Evolutionary conservation across 331 rosid genomes (phyloP), one percentile per base, ranked within the genome.

Genomic region (Rhamnella rubrinervis): DNA sequence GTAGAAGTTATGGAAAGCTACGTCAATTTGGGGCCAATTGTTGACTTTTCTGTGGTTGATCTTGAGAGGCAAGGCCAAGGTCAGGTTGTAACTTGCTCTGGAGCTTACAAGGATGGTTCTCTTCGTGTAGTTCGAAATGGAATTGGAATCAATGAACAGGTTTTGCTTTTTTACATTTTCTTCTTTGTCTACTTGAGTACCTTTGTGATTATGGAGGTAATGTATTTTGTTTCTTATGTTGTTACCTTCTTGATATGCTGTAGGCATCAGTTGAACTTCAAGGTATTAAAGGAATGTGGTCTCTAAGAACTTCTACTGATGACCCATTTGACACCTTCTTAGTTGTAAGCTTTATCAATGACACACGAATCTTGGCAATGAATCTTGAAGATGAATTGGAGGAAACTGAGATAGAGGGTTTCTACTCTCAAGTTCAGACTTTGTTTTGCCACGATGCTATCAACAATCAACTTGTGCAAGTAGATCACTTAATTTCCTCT

Each of bases 41-140:
- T 85, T 74, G 99, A 95, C 84, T 88, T 95, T 72, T 95, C 97
- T 77, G 97, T 95, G 67, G 97, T 95, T 71, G 99, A 95, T 84
- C 96, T 89, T 68, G 99, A 95, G 74, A 89, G 99, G 84, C 99
- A 95, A 89, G 99, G 99, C 57, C 99, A 95, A 79, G 99, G 96
- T 56, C 99, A 95, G 90, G 99, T 95, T 71, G 99, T 95, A 58
- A 95, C 97, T 66, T 95, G 99, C 85, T 95, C 99, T 70, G 99
- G 99, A 63, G 97, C 99, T 74, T 95, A 77, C 82, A 95, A 89
- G 84, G 99, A 95, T 63, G 99, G 99, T 75, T 95, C 99, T 82
- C 99, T 95, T 39, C 99, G 99, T 13, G 85, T 91, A 21, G 93
- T 91, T 74, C 87, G 96, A 53, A 95, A 95, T 65, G 99, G 97